A percentile compares a stretch with the other conserved stretches of the same genome.
Conservation (phyloP, 106 monocot genomes). For the Chionographis japonica region DNA sequence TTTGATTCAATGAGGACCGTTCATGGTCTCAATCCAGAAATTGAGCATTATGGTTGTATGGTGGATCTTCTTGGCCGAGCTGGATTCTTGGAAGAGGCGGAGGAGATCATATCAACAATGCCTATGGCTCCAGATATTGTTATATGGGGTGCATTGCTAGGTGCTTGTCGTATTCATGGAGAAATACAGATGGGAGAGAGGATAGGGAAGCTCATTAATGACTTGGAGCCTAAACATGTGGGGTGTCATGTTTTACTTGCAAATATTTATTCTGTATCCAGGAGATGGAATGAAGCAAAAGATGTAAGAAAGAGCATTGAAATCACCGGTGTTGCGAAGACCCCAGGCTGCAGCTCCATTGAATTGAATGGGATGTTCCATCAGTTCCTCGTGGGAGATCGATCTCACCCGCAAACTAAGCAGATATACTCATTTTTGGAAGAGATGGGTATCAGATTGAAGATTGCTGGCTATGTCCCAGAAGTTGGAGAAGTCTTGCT, state of each 20-base stretch:
- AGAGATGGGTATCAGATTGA: slow-evolving; percentile 15
- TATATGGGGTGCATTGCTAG: slow-evolving; percentile 39
- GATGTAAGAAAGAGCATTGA: slow-evolving; percentile 21
- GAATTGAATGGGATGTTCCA: slow-evolving; percentile 31
- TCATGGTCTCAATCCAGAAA: slow-evolving; percentile 32
- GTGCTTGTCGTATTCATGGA: slow-evolving; percentile 34
- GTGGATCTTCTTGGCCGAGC: slow-evolving; percentile 54
- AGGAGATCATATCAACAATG: slow-evolving; percentile 32
- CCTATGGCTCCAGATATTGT: slow-evolving; percentile 32
- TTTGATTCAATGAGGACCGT: slow-evolving; percentile 32
- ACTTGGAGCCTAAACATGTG: slow-evolving; percentile 14
- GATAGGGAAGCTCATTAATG: slow-evolving; percentile 18
- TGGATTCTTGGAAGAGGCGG: slow-evolving; percentile 42
- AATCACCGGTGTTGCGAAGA: slow-evolving; percentile 9
- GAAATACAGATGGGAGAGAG: slow-evolving; percentile 15
- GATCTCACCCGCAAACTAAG: slow-evolving; percentile 23
- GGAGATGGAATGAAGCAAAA: slow-evolving; percentile 23
- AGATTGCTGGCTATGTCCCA: slow-evolving; percentile 21
- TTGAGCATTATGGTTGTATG: slow-evolving; percentile 67
- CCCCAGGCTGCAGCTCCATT: slow-evolving; percentile 30
- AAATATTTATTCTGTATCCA: slow-evolving; percentile 17
- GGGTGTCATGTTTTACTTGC: slow-evolving; percentile 29
- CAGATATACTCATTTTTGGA: slow-evolving; percentile 22
- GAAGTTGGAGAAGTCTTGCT: slow-evolving; percentile 23
- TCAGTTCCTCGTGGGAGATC: slow-evolving; percentile 27